Evolutionary conservation across 1,284 basidiomycete genomes (phyloP), one percentile per base, ranked within the genome.

Genomic region (Amylostereum areolatum): DNA sequence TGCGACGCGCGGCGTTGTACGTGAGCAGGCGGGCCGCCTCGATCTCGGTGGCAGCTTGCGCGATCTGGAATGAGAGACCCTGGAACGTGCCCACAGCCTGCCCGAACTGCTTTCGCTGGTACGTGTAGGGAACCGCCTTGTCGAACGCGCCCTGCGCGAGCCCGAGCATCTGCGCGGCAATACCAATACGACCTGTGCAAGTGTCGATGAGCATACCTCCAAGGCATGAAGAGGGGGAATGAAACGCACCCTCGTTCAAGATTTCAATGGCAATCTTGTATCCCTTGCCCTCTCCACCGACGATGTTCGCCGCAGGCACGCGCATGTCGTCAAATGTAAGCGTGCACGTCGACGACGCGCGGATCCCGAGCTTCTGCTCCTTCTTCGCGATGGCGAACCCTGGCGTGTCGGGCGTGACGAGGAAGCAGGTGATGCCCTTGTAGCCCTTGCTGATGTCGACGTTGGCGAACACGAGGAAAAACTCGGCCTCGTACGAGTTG

Each of bases 221-320:
- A n/a, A n/a, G n/a, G n/a, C n/a, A n/a, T n/a, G n/a, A n/a, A n/a
- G n/a, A n/a, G n/a, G n/a, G n/a, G n/a, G n/a, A n/a, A n/a, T n/a
- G n/a, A n/a, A n/a, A n/a, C n/a, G n/a, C n/a, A 42, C 92, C 80
- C 71, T 99, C 96, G 67, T 99, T 99, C 52, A 99, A 70, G 57
- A 97, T 97, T 70, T 99, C 92, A 56, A 99, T 99, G 46, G 96
- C 96, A 63, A 93, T 86, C 83, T 98, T 98, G 79, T 99, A 99
- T 0, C 96, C 96, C 66, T 90, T 85, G 49, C 96, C 97, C 60
- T 87, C 88, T 46, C 89, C 89, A 24, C 97, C 96, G 58, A 99
- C 86, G 52, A 99, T 71, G 66, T 99, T 98, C 69, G 91, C 93
- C 49, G 81, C 86, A 4, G 96, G 97, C 40, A 99, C 78, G 59